phyloP scores from a whole-genome alignment of 2,329 filamentous ascomycete species.

The Phoma herbarum region DNA sequence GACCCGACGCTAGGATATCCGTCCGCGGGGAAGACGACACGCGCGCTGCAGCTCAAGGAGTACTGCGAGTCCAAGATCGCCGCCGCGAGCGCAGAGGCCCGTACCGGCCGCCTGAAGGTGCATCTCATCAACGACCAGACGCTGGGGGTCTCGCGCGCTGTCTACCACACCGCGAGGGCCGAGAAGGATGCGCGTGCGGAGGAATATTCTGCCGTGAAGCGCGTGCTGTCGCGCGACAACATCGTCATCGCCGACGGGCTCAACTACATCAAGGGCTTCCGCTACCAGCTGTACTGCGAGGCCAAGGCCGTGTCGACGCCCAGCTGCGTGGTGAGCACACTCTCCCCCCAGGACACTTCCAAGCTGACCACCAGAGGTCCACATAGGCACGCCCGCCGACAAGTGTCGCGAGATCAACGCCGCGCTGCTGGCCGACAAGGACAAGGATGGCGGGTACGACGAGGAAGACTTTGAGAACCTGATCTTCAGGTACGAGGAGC shows the following conservation, averaged over 20 bases:
- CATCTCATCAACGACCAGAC: constrained; percentile 78
- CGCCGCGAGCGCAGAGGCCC: constrained; percentile 54
- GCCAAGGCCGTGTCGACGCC: constrained; percentile 80
- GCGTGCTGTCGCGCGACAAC: constrained; percentile 74
- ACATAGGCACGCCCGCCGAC: constrained; percentile 65
- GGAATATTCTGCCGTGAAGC: constrained; percentile 80
- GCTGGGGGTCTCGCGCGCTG: constrained; percentile 72
- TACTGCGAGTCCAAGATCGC: constrained; percentile 69
- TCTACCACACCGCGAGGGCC: constrained; percentile 78
- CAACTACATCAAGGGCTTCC: constrained; percentile 91
- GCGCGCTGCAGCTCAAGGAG: constrained; percentile 69
- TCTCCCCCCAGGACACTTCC: background rate
- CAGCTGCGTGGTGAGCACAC: constrained; percentile 70
- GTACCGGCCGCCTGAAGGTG: constrained; percentile 66
- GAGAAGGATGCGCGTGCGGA: constrained; percentile 85
- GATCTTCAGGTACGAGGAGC: constrained; percentile 84
- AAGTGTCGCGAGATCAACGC: constrained; percentile 68
- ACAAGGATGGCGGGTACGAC: constrained; percentile 59
- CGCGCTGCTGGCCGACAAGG: constrained; percentile 57
- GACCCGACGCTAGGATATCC: constrained; percentile 69
- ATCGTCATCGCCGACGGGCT: constrained; percentile 81
- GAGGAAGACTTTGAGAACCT: constrained; percentile 78
- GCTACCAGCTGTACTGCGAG: constrained; percentile 87
- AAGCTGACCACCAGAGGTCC: constrained; percentile 55
- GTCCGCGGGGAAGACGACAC: constrained; percentile 69